Percentiles rank a stretch among this genome's conserved stretches.
Conservation (phyloP, 306 rosid genomes). For the Castanospermum australe region DNA sequence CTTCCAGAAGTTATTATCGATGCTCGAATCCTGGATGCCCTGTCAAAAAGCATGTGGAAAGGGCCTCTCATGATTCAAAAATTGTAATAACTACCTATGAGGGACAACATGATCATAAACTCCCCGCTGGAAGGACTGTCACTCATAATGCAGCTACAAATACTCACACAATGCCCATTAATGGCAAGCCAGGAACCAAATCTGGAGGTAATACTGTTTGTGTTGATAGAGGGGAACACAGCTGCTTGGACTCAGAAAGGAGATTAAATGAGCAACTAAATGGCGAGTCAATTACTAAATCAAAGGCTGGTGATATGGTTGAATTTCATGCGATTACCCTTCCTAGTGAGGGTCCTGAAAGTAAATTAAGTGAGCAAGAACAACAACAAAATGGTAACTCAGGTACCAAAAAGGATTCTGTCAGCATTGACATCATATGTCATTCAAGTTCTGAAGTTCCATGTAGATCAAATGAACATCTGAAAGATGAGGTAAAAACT, state of each 20-base stretch:
- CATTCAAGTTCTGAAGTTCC: constrained; percentile 24
- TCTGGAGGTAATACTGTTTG: constrained; percentile 25
- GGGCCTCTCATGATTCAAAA: constrained; percentile 70
- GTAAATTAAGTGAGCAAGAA: constrained; percentile 29
- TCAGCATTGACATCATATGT: constrained; percentile 5
- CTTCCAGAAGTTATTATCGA: constrained; percentile 84
- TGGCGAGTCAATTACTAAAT: constrained; percentile 28
- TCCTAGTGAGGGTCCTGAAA: constrained; percentile 11
- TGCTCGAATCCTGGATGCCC: constrained; percentile 90
- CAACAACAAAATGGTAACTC: constrained; percentile 32
- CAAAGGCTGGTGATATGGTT: constrained; percentile 28
- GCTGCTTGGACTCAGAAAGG: constrained; percentile 28
- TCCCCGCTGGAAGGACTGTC: constrained; percentile 55
- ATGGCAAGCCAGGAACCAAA: constrained; percentile 35
- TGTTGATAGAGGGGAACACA: constrained; percentile 19
- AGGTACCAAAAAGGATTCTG: constrained; percentile 10
- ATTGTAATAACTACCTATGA: constrained; percentile 76
- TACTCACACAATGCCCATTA: constrained; percentile 17
- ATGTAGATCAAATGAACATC: constrained; percentile 24
- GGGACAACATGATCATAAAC: constrained; percentile 77
- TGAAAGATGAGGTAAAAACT: constrained; percentile 31
- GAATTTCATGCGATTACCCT: constrained; percentile 13
- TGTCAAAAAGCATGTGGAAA: constrained; percentile 86
- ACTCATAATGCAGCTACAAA: constrained; percentile 44
- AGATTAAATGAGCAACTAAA: constrained; percentile 33